Evolutionary conservation across 2,329 filamentous ascomycete species (phyloP), one percentile per base, ranked within the genome.

Genomic region (Rutstroemia sydowiana): DNA sequence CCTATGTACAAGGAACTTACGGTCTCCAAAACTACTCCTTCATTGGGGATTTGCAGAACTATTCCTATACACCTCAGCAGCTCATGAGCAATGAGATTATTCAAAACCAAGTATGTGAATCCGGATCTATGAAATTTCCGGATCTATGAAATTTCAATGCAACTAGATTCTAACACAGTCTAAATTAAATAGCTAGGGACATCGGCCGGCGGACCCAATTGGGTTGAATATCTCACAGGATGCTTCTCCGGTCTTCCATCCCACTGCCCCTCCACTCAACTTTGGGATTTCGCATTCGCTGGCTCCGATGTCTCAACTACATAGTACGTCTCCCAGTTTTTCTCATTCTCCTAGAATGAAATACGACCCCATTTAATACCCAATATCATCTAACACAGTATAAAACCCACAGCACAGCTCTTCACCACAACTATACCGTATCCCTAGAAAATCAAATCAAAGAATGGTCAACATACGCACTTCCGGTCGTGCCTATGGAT

Each of bases 211-310:
- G 48, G 48, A 1, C 48, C 48, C 16, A 51, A 79, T 51, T 80
- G 76, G 75, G 69, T 77, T 5, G 74, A 79, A 58, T 74, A 70
- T 50, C 65, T 80, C 20, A 79, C 77, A 6, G 63, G 65, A 1
- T 79, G 77, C 59, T 75, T 72, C n/a, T 61, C 68, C 13, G 73
- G 74, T 7, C 59, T 72, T 3, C 75, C 75, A 2, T 61, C 62
- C 23, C 64, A 65, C 18, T 79, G 77, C 58, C n/a, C n/a, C n/a
- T 55, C 67, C 9, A 67, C 65, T 10, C 73, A 78, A 48, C 67
- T 80, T 0, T 80, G 76, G 76, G 72, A 79, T 51, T 79, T 79
- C 58, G 76, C 76, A 0, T 79, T 78, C 54, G 76, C 73, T 1
- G 77, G 77, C 2, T 69, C 74, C 0, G 74, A 79, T 51, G 70